phyloP scores from a whole-genome alignment of 495 filamentous ascomycete genomes.

The Penicillium coffeae region DNA sequence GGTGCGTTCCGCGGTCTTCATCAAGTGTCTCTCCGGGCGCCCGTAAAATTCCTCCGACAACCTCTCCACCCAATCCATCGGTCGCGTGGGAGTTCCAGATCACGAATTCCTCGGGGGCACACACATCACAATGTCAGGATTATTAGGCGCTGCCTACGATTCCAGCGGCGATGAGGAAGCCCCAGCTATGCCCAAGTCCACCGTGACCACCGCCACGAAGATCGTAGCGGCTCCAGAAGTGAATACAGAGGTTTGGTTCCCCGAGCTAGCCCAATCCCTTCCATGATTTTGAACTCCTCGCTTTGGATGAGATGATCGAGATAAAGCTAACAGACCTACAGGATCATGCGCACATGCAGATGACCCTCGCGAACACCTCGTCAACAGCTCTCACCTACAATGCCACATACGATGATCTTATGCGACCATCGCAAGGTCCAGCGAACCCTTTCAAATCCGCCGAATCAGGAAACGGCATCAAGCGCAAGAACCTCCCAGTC shows the following conservation, averaged over 20 bases:
- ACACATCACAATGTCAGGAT: slow-evolving; percentile 39
- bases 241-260: slow-evolving; percentile 61
- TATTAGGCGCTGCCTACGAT: slow-evolving; percentile 48
- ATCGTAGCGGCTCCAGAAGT: slow-evolving; percentile 56
- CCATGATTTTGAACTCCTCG: not conserved
- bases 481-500: slow-evolving; percentile 88
- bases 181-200: slow-evolving; percentile 16
- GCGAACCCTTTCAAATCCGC: slow-evolving; percentile 73
- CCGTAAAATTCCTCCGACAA: slow-evolving; percentile 36
- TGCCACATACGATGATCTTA: slow-evolving; percentile 69
- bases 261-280: slow-evolving; percentile 9
- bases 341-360: slow-evolving; percentile 54
- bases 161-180: slow-evolving; percentile 54
- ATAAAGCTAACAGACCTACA: slow-evolving; percentile 40
- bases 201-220: slow-evolving; percentile 34
- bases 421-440: slow-evolving; percentile 66
- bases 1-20: slow-evolving; percentile 18
- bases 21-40: slow-evolving; percentile 21
- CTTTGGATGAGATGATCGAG: slow-evolving; percentile 6
- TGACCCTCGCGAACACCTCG: slow-evolving; percentile 54
- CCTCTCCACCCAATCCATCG: slow-evolving; percentile 5
- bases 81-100: slow-evolving; percentile 7
- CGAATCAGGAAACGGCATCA: slow-evolving; percentile 54
- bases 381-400: slow-evolving; percentile 54
- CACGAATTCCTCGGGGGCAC: not conserved